Evolutionary conservation across 1,139 yeast genomes (phyloP), one percentile per base, ranked within the genome.

Genomic region (Yamadazyma jaroonii): DNA sequence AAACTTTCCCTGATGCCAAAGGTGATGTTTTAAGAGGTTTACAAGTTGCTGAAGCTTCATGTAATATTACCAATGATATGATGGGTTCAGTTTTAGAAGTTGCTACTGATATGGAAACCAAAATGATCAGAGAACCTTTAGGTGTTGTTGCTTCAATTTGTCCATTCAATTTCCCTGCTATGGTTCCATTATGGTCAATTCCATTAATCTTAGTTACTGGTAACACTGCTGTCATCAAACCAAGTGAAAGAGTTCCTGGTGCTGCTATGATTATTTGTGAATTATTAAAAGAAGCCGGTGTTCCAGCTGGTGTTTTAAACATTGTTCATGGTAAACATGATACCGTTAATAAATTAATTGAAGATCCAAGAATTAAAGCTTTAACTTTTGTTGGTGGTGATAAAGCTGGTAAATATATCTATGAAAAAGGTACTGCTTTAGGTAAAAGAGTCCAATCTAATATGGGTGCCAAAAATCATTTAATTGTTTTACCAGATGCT

Each of bases 111-210:
- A 84, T 84, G 90, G 90, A 83, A 62, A 83, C 94, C 34, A 79
- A 81, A 51, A 82, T 84, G 79, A 71, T 81, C 50, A 75, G 92
- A 50, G 78, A 73, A 52, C 78, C 78, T 23, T 59, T 72, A 43
- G 87, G 87, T 13, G 84, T 81, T 14, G 74, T 80, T 42, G 86
- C 82, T 6, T 81, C 86, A 17, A 81, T 81, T 48, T 77, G 83
- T 51, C 88, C 88, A n/a, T 79, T 79, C 62, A 82, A 82, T 64
- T 82, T 84, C 74, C 92, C 92, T 22, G 92, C 89, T 31, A 84
- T 84, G 92, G 86, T 84, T 42, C 94, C 94, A 26, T 68, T 84
- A 50, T 84, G 94, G 94, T 79, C 89, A 24, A 72, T 84, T 43
- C 94, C 94, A 12, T 74, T 84, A 55, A 71, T 80, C 31, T 72